Base-by-base conservation (phyloP, 352 stramenopile species). In the Elongisporangium senticosum region DNA sequence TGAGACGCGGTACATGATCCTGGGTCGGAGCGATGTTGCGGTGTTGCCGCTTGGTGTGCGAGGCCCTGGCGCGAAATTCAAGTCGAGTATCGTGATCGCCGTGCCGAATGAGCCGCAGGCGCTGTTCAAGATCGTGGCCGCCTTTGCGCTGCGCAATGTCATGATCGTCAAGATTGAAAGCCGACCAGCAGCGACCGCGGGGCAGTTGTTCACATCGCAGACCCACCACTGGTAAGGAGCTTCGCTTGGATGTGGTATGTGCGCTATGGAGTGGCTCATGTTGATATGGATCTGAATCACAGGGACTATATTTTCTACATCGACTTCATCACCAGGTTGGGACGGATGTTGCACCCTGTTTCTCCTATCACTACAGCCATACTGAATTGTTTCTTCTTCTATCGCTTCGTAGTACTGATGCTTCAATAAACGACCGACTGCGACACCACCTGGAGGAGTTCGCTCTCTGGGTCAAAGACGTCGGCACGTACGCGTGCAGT, bases 131-230 rank as follows among this genome's bases (percentile, higher is more conserved):
- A 83, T 89, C 56, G 76, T 90, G 4, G 79, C 80, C n/a, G 80
- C 78, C 5, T 90, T 90, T 49, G 80, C 78, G n/a, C 63, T 90
- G 23, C 78, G 78, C 22, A 89, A 90, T 50, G 54, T 90, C 22
- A 85, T 82, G 65, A 87, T 90, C 43, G 77, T 89, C 63, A 88
- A 90, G 75, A 90, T 90, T n/a, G 78, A 90, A 58, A 89, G 78
- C 39, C 78, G 80, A n/a, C 80, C 80, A 7, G 80, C 80, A 1
- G 74, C 80, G 48, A 90, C 78, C 14, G 80, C 78, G 0, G 73
- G 71, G 8, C 75, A 65, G 8, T 62, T 87, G 11, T 90, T 90
- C 39, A 77, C 72, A 8, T 78, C 77, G 17, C 76, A 87, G 60
- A 90, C 77, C 2, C 83, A 83, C 51, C 78, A 90, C 55, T 90